phyloP scores from a whole-genome alignment of 257 asterid species.

The Oldenlandia corymbosa region DNA sequence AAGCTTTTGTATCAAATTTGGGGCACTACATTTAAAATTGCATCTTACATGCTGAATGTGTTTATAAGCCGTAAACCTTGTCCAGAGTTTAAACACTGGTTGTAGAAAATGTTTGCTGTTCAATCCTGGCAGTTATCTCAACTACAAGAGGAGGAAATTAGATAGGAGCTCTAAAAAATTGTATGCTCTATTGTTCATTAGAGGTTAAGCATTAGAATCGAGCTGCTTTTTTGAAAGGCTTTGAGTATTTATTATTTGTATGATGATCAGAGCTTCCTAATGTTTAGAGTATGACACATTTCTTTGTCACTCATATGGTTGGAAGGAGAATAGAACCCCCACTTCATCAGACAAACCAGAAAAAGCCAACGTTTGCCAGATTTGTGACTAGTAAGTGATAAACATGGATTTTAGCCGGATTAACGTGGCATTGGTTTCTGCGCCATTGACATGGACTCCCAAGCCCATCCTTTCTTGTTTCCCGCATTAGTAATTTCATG shows the following conservation, averaged over 20 bases:
- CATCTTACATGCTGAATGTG: background rate
- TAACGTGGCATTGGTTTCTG: background rate
- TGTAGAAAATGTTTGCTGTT: background rate
- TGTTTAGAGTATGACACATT: background rate
- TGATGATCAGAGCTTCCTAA: background rate
- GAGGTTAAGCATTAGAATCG: background rate
- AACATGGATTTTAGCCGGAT: background rate
- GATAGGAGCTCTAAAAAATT: background rate
- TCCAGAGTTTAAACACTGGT: background rate
- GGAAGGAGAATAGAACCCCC: background rate
- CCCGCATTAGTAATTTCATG: background rate
- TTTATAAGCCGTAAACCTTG: background rate
- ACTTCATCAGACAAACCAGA: background rate
- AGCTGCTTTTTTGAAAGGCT: background rate
- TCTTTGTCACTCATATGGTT: background rate
- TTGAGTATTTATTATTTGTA: background rate
- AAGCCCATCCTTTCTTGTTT: background rate
- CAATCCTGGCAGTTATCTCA: background rate
- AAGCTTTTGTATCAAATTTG: background rate
- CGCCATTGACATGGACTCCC: too few relatives aligned
- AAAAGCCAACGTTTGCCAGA: background rate
- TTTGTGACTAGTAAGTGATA: background rate
- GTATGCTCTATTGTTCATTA: background rate
- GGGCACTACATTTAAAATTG: background rate
- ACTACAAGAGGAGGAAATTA: background rate